phyloP scores from a whole-genome alignment of 257 asterid genomes.

The Solanum megistacrolobum region DNA sequence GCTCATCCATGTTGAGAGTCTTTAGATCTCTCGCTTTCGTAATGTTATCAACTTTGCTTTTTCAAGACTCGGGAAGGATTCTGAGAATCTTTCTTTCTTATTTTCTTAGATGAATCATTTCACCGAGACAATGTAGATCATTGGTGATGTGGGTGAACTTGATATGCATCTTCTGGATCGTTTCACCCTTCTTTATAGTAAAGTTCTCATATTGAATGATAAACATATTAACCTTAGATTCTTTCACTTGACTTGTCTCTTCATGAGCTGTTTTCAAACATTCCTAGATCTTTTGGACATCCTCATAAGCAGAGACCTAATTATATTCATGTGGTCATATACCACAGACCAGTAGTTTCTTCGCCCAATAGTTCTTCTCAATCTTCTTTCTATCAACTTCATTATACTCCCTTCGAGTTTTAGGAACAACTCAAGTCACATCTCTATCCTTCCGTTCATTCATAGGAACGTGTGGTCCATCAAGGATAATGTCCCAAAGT shows the following conservation, averaged over 20 bases:
- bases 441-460: background rate
- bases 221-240: background rate
- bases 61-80: background rate
- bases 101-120: background rate
- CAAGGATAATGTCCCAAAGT: background rate
- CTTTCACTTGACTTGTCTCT: background rate
- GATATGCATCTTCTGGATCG: background rate
- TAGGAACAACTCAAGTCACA: background rate
- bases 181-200: background rate
- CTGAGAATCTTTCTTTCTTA: background rate
- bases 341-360: background rate
- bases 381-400: background rate
- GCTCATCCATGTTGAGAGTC: background rate
- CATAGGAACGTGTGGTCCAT: background rate
- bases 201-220: background rate
- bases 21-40: background rate
- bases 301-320: background rate
- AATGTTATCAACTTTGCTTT: background rate
- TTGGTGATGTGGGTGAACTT: background rate
- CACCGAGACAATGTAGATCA: background rate
- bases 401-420: background rate
- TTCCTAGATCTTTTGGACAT: background rate
- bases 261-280: background rate
- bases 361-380: background rate
- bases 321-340: background rate